A percentile compares a stretch with the other conserved stretches of the same genome.
phyloP scores from a whole-genome alignment of 1,284 basidiomycete genomes.

The Calocybe gambosa region DNA sequence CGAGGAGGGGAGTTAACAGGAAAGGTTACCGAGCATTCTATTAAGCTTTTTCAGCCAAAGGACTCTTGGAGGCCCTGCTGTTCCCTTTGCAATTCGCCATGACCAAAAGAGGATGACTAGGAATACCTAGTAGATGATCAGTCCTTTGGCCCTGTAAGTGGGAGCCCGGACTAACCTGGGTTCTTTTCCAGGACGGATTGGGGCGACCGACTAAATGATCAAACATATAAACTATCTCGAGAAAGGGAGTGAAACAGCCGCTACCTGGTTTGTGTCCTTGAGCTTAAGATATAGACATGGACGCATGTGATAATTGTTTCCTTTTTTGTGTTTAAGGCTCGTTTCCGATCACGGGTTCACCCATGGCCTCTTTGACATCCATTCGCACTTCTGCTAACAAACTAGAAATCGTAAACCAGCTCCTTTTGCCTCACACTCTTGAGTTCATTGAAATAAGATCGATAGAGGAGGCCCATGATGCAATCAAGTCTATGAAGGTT shows the following conservation, averaged over 20 bases:
- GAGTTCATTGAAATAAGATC: constrained; percentile 68
- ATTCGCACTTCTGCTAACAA: constrained; percentile 60
- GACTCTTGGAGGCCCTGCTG: constrained; percentile 59
- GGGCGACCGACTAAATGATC: constrained; percentile 80
- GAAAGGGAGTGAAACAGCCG: constrained; percentile 11
- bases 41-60: constrained; percentile 60
- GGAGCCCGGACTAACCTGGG: constrained; percentile 43
- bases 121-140: constrained; percentile 53
- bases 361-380: constrained; percentile 42
- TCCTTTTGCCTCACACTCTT: constrained; percentile 76
- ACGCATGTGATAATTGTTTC: constrained; percentile 15
- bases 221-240: constrained; percentile 49
- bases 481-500: constrained; percentile 91
- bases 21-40: constrained; percentile 49
- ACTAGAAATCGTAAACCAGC: constrained; percentile 83
- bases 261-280: not conserved
- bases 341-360: not conserved
- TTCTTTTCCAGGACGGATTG: constrained; percentile 68
- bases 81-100: constrained; percentile 71
- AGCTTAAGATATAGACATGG: not conserved
- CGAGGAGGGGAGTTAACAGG: not conserved
- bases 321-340: no score
- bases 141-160: not conserved
- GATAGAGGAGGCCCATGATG: constrained; percentile 80
- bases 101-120: constrained; percentile 89